Percentiles rank a stretch among this genome's conserved stretches.
phyloP scores from a whole-genome alignment of 2,329 filamentous ascomycete species.

The Aspergillus pseudoglaucus region DNA sequence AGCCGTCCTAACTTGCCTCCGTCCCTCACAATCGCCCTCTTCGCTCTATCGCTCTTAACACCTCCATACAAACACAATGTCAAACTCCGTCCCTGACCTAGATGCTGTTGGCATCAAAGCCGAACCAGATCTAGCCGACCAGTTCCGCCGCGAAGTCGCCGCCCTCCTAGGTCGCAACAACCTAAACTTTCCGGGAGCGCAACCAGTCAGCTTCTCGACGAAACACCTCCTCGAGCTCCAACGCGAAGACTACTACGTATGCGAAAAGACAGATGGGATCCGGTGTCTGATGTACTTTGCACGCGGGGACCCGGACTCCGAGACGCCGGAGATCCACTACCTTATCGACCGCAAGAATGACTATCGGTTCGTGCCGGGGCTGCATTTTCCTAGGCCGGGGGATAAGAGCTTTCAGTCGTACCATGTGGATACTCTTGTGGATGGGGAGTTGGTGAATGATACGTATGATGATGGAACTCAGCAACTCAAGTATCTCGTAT shows the following conservation, averaged over 20 bases:
- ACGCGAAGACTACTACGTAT: constrained; percentile 86
- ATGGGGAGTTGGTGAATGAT: constrained; percentile 90
- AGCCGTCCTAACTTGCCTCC: constrained; percentile 2
- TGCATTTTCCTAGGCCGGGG: constrained; percentile 73
- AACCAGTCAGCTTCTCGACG: constrained; percentile 85
- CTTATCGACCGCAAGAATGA: constrained; percentile 97
- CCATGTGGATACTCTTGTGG: constrained; percentile 75
- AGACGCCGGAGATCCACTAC: constrained; percentile 68
- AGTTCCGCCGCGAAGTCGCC: constrained; percentile 68
- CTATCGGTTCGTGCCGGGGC: constrained; percentile 74
- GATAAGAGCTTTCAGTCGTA: constrained; percentile 57
- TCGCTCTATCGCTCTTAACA: background rate
- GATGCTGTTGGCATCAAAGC: constrained; percentile 55
- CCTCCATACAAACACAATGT: constrained; percentile 20
- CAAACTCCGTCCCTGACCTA: constrained; percentile 36
- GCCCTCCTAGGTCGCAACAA: constrained; percentile 64
- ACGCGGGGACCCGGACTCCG: constrained; percentile 45
- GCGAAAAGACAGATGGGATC: constrained; percentile 96
- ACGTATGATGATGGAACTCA: constrained; percentile 59
- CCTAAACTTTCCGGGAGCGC: constrained; percentile 74
- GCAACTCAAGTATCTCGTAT: constrained; percentile 80
- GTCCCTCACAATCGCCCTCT: background rate
- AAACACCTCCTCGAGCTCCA: constrained; percentile 77
- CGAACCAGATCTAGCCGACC: constrained; percentile 51
- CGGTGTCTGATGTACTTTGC: constrained; percentile 92